Evolutionary conservation across 139 green algal species (phyloP), one percentile per base, ranked within the genome.

Genomic region (Pycnococcus provasolii): DNA sequence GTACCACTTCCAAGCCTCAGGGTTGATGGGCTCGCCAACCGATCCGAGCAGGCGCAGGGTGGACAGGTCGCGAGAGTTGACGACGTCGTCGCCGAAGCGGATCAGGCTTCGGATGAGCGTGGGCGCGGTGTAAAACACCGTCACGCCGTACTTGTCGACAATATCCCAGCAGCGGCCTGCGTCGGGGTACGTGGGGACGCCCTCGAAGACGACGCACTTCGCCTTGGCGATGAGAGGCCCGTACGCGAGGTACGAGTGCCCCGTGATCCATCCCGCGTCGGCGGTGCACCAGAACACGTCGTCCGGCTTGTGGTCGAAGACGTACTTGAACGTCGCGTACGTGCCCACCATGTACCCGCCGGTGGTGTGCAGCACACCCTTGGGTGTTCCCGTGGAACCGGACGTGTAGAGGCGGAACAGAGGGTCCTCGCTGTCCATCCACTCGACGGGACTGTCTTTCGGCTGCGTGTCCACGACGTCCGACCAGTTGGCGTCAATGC

Each of bases 21-120:
- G 93, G 76, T 97, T 96, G 85, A 99, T 99, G 58, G 93, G 93
- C 82, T 99, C 93, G 1, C 93, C 93, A 58, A 98, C 93, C 5
- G 81, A 89, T 58, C 93, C 93, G 69, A 99, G 83, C 3, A 97
- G 68, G 59, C 83, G 77, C 53, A 97, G 75, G 40, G 64, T 80
- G 41, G 62, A 73, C n/a, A 72, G 72, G 66, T 60, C 54, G 51
- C 77, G 67, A n/a, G 66, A 44, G 42, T 51, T 74, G 13, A 82
- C 76, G 45, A 70, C 79, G 39, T 90, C 62, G 74, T 95, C 85
- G 3, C 88, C 90, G 13, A 73, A 69, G 54, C 75, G 64, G 83
- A 93, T 91, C 51, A 71, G 57, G 6, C 53, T 39, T 52, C 91
- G 81, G 46, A 97, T 92, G 58, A 88, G 85, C 8, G 91, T 97